Conservation (phyloP, 768 basidiomycete species). For the Zangia roseola region DNA sequence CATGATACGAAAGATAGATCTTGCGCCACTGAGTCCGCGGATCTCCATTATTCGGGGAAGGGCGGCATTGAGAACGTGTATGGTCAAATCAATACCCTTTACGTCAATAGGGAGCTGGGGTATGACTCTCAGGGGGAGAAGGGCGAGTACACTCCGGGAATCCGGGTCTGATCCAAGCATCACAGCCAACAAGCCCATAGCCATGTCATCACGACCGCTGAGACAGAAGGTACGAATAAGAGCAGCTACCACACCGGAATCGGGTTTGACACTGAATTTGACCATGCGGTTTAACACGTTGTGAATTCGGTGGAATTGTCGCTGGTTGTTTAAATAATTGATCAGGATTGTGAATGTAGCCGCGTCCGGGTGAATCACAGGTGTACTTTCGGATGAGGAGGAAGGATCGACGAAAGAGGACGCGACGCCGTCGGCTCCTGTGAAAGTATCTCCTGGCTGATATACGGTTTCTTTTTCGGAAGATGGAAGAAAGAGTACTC, state of each 20-base stretch:
- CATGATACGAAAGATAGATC: slow-evolving; percentile 56
- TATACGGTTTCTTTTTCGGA: slow-evolving; percentile 22
- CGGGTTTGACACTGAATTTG: slow-evolving; percentile 40
- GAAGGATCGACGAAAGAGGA: slow-evolving; percentile 3
- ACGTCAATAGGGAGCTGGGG: slow-evolving; percentile 28
- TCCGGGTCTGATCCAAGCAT: slow-evolving; percentile 39
- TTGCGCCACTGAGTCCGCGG: slow-evolving; percentile 50
- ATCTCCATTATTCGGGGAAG: slow-evolving; percentile 48
- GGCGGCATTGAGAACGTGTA: slow-evolving; percentile 60
- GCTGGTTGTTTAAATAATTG: slow-evolving; percentile 46
- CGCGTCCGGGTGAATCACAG: slow-evolving; percentile 44
- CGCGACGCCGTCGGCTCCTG: slow-evolving; percentile 30
- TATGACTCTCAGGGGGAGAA: slow-evolving; percentile 20
- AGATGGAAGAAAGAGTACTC: slow-evolving; percentile 47
- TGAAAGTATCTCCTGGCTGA: slow-evolving; percentile 25
- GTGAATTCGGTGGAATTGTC: slow-evolving; percentile 45
- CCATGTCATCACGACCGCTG: slow-evolving; percentile 45
- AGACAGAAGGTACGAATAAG: slow-evolving; percentile 57
- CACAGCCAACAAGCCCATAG: slow-evolving; percentile 49
- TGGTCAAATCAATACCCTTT: slow-evolving; percentile 33
- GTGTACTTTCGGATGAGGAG: not conserved
- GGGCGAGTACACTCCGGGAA: slow-evolving; percentile 18
- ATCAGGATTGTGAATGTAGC: slow-evolving; percentile 65
- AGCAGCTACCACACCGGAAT: slow-evolving; percentile 47
- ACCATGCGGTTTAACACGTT: slow-evolving; percentile 49